Percentiles rank a stretch among this genome's conserved stretches.
These are phyloP conservation scores for Fusarium sp. DNA, from an alignment of 2,329 filamentous ascomycete genomes.

Conservation along the genomic window DNA sequence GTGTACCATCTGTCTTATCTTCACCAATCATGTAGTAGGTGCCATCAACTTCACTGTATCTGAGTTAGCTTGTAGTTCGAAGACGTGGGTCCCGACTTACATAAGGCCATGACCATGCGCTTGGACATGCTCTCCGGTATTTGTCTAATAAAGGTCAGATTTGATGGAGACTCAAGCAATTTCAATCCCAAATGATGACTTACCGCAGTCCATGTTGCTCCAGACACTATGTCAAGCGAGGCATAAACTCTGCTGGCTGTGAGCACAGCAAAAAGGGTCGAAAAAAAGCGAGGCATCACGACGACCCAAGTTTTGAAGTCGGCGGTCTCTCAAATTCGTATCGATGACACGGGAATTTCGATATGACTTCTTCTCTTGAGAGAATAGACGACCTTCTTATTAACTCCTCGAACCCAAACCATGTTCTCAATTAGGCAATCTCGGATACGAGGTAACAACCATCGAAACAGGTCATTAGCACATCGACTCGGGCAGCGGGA, in stretches of 20 bases:
- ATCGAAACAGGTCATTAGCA: too few species aligned
- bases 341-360: too few species aligned
- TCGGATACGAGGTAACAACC: too few species aligned
- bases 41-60: conserved; percentile 57
- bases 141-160: conserved; percentile 50
- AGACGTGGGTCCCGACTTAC: conserved; percentile 46
- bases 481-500: too few species aligned
- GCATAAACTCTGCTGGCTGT: conserved; percentile 18
- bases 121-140: conserved; percentile 71
- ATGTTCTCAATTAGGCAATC: too few species aligned
- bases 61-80: background rate
- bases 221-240: conserved; percentile 58
- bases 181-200: background rate
- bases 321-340: too few species aligned
- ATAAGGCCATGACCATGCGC: conserved; percentile 78
- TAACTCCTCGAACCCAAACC: too few species aligned
- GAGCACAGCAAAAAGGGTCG: conserved; percentile 16
- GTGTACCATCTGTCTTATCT: conserved; percentile 74
- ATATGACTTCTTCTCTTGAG: too few species aligned
- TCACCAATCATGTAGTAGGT: conserved; percentile 79
- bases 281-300: conserved; percentile 14
- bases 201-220: conserved; percentile 64
- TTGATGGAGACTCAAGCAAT: background rate
- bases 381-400: too few species aligned
- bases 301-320: too few species aligned